phyloP scores from a whole-genome alignment of 257 asterid species.

The Eustoma russellianum region DNA sequence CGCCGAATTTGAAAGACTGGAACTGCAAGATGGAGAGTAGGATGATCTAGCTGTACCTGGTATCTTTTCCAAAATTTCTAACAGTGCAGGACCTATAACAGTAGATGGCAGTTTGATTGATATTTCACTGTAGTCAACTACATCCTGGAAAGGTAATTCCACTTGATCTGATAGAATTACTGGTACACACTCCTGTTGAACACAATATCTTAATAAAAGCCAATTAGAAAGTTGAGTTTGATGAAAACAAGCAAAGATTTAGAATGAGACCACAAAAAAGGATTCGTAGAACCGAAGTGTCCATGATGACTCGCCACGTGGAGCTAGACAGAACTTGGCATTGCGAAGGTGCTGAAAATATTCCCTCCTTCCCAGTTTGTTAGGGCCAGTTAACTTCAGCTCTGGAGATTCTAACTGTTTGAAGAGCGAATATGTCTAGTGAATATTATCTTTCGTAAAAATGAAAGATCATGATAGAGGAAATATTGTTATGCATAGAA shows the following conservation, averaged over 20 bases:
- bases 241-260: conserved; percentile 4
- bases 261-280: conserved; percentile 73
- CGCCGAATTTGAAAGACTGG: background rate
- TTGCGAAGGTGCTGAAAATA: conserved; percentile 87
- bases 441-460: conserved; percentile 19
- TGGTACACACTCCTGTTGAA: conserved; percentile 88
- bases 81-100: conserved; percentile 52
- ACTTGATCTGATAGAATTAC: conserved; percentile 85
- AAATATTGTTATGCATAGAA: background rate
- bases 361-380: conserved; percentile 67
- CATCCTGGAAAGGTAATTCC: conserved; percentile 81
- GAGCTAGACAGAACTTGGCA: conserved; percentile 92
- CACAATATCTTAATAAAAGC: conserved; percentile 7
- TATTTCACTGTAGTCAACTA: conserved; percentile 60
- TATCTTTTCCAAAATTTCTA: conserved; percentile 79
- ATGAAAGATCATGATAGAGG: conserved; percentile 9
- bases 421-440: conserved; percentile 40
- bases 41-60: conserved; percentile 41
- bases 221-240: conserved; percentile 2
- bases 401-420: conserved; percentile 99
- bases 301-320: conserved; percentile 99
- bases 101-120: conserved; percentile 95
- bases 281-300: conserved; percentile 97
- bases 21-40: background rate
- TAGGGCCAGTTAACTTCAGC: conserved; percentile 84